Evolutionary conservation across 2,329 filamentous ascomycete species (phyloP).

Genomic region (Cladorrhinum sp.): DNA sequence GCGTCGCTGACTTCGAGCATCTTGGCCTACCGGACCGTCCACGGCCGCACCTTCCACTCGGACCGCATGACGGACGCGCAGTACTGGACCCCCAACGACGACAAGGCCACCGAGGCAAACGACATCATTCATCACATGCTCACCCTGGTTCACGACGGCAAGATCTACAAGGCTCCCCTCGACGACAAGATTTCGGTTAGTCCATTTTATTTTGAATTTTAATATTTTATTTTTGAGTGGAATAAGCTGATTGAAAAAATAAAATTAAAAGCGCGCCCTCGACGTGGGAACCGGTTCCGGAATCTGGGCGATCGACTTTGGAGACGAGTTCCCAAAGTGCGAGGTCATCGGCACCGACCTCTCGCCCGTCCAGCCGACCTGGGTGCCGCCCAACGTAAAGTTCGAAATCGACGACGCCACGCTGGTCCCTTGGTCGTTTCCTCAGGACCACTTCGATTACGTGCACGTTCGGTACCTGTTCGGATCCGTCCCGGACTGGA

Average conservation of each 20-base stretch:
- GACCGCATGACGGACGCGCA: slow-evolving; percentile 25
- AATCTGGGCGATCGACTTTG: slow-evolving; percentile 14
- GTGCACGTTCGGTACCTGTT: slow-evolving; percentile 6
- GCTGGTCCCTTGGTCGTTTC: not conserved
- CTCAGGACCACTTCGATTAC: slow-evolving; percentile 2
- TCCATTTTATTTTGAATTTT: no score
- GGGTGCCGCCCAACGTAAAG: slow-evolving; percentile 6
- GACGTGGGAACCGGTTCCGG: slow-evolving; percentile 14
- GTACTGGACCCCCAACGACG: no score
- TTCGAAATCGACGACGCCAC: slow-evolving; percentile 3
- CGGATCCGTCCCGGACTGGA: slow-evolving; percentile 4
- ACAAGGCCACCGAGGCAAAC: not conserved
- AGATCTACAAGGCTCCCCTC: slow-evolving; percentile 1
- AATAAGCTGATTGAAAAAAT: no score
- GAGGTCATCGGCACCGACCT: slow-evolving; percentile 16
- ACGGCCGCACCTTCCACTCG: slow-evolving; percentile 31
- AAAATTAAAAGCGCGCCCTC: slow-evolving; percentile 9
- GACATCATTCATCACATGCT: slow-evolving; percentile 5
- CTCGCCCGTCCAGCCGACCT: no score
- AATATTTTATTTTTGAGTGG: no score
- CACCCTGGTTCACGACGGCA: not conserved
- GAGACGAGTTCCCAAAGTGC: slow-evolving; percentile 1
- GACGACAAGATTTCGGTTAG: not conserved
- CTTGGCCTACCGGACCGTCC: slow-evolving; percentile 29
- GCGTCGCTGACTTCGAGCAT: slow-evolving; percentile 31